A percentile compares a stretch with the other conserved stretches of the same genome.
Conservation (phyloP, 805 yeast genomes). For the Komagataella phaffii region DNA sequence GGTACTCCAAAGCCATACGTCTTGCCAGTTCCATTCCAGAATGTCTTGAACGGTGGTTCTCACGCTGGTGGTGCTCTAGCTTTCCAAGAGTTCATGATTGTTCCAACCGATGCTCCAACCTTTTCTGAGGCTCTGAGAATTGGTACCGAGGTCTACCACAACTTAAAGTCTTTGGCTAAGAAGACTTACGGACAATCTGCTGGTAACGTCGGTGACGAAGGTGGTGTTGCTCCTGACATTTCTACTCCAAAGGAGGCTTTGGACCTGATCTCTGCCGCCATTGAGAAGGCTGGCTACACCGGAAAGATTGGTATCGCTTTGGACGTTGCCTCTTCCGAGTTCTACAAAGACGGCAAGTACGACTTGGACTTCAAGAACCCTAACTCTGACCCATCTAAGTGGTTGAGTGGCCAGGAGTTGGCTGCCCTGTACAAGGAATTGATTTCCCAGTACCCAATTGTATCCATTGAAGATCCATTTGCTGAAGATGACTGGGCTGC, state of each 20-base stretch:
- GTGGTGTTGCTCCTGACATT: conserved; percentile 99
- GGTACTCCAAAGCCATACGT: conserved; percentile 75
- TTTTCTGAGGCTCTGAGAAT: conserved; percentile 95
- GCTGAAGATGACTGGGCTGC: conserved; percentile 99
- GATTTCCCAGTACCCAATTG: conserved; percentile 89
- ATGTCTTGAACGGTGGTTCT: conserved; percentile 98
- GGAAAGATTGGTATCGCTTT: conserved; percentile 87
- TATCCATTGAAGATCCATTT: conserved; percentile 97
- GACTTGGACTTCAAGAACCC: conserved; percentile 99
- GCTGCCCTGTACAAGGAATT: conserved; percentile 74
- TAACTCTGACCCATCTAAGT: conserved; percentile 75
- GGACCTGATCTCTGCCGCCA: conserved; percentile 84
- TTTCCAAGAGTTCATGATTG: conserved; percentile 99
- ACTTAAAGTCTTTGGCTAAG: conserved; percentile 84
- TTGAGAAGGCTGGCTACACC: conserved; percentile 88
- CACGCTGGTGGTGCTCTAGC: conserved; percentile 99
- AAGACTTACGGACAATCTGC: conserved; percentile 95
- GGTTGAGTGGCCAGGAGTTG: conserved; percentile 82
- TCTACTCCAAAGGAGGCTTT: conserved; percentile 93
- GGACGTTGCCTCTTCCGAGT: conserved; percentile 96
- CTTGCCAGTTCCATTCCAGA: conserved; percentile 98
- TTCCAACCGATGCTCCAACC: conserved; percentile 80
- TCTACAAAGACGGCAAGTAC: conserved; percentile 93
- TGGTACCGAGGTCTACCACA: conserved; percentile 97
- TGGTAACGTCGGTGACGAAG: conserved; percentile 99